A percentile compares a stretch with the other conserved stretches of the same genome.
Evolutionary conservation across 2,329 filamentous ascomycete genomes (phyloP).

Genomic region (Macrophomina phaseolina): DNA sequence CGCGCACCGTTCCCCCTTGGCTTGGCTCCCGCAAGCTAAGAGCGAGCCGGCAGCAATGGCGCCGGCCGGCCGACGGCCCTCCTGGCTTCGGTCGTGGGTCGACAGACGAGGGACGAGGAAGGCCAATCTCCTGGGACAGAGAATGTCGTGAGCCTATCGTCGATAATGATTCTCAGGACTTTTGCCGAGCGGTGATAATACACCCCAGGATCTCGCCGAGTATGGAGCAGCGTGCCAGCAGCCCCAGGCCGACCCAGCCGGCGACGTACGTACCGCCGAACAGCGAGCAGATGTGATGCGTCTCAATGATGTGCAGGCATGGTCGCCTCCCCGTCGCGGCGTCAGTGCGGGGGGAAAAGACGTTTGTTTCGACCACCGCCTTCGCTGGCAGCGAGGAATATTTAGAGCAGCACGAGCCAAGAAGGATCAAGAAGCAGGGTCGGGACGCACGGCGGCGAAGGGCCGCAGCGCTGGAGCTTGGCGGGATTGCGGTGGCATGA

Average conservation of each 20-base stretch:
- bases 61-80: conserved; percentile 3
- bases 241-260: neutral
- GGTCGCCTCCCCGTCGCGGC: conserved; percentile 14
- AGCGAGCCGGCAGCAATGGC: neutral
- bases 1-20: conserved; percentile 13
- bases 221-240: conserved; percentile 5
- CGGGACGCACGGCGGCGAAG: conserved; percentile 14
- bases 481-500: conserved; percentile 24
- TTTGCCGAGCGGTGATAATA: conserved; percentile 19
- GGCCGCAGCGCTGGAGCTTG: conserved; percentile 20
- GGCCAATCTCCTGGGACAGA: conserved; percentile 3
- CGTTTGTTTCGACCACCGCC: conserved; percentile 4
- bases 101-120: neutral
- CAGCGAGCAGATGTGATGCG: conserved; percentile 6
- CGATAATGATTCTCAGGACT: conserved; percentile 7
- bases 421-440: conserved; percentile 15
- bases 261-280: neutral
- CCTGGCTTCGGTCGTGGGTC: neutral
- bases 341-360: conserved; percentile 12
- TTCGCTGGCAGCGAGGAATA: conserved; percentile 8
- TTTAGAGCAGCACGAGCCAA: conserved; percentile 25
- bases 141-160: neutral
- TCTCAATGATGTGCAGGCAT: conserved; percentile 23
- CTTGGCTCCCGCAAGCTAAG: conserved; percentile 19
- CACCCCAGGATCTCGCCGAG: conserved; percentile 13